Evolutionary conservation across 1,139 yeast genomes (phyloP), one percentile per base, ranked within the genome.

Genomic region (Candida glucosophila): DNA sequence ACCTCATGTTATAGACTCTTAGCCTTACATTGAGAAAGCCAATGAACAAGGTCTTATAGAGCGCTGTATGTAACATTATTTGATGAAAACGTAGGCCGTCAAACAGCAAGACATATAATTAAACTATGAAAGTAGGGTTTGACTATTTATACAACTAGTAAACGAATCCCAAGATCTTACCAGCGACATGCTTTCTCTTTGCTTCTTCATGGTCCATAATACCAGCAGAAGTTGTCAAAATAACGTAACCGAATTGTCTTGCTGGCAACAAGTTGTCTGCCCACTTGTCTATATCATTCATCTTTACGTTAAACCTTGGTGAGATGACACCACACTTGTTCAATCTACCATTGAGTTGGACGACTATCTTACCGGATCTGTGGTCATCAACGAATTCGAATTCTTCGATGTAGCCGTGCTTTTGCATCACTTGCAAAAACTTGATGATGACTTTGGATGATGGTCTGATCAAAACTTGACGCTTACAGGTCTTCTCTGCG

Each of bases 121-220:
- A n/a, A n/a, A n/a, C n/a, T n/a, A n/a, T n/a, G n/a, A n/a, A n/a
- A n/a, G n/a, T n/a, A n/a, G n/a, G n/a, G n/a, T n/a, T n/a, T n/a
- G n/a, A n/a, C n/a, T n/a, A n/a, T n/a, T 26, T 17, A 31, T 27
- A 27, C 30, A 39, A 29, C 58, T 78, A 85, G 74, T 88, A 88
- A 43, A 88, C 95, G 65, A 82, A 88, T 55, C 97, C 97, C 56
- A 88, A 77, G 57, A 88, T 79, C 72, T 88, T 88, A 65, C 97
- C 97, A 49, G 96, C 85, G 50, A 88, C 97, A 67, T 90, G 97
- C 82, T 90, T 90, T 79, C 97, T 82, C 78, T 96, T 86, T 51
- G 98, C 98, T 73, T 90, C 98, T 73, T 90, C 98, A 72, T 90
- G 98, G 74, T 90, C 97, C 95, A 90, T 86, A 52, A 90, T 90